Base-by-base conservation (phyloP, 371 early-diverging fungal genomes). In the Mortierella sp. region DNA sequence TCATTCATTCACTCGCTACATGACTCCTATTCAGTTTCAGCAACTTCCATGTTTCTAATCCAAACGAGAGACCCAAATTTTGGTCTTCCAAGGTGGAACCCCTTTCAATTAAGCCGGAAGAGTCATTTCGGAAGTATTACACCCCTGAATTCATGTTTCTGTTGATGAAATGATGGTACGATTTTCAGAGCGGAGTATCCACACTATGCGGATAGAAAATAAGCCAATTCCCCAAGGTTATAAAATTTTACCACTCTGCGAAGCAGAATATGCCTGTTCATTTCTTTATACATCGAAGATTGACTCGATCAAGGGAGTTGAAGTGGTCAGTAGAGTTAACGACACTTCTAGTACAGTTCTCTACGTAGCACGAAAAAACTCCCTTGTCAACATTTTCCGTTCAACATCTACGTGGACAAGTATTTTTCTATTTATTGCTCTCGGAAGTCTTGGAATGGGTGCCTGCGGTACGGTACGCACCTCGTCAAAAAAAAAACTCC, bases 351-450 rank as follows among this genome's bases (percentile, higher is more conserved):
- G n/a, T 1, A 31, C 37, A 6, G 75, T 81, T 15, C 12, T 22
- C 35, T 62, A 75, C 19, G 60, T 81, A 7, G 62, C 53, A 26
- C 31, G 58, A 45, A 0, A 45, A 0, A 54, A 29, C 64, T 81
- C 31, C 75, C 69, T 1, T 8, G 47, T 0, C 0, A 35, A 4
- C 13, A 2, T 3, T 17, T 32, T 22, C 59, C 28, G 13, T 81
- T 56, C 58, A 63, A 68, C 1, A 35, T 75, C 15, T 75, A 40
- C 61, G 73, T 79, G 80, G 80, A 79, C 42, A 74, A 73, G 61
- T 70, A 43, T 32, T 79, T 74, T 23, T 51, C 69, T 7, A 79
- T 78, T 78, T 42, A 17, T 59, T 56, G 22, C 63, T 19, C 19
- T 79, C 5, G 17, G 74, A 0, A 10, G 55, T 1, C 29, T 22